These are phyloP conservation scores for Platanthera zijinensis DNA, from an alignment of 106 monocot genomes.

Conservation along the genomic window DNA sequence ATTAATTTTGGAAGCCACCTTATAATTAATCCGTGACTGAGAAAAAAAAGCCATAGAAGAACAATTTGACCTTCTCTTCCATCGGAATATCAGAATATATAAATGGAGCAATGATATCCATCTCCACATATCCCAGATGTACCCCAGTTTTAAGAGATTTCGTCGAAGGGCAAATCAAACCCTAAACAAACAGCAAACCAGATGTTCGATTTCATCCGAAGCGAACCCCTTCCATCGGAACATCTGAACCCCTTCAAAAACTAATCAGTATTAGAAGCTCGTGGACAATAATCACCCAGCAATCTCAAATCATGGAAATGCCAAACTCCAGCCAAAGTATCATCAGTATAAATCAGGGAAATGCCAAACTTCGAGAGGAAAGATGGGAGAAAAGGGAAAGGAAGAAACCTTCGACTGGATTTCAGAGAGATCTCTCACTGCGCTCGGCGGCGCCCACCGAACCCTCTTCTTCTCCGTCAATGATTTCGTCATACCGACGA, in stretches of 20 bases:
- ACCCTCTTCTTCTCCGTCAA: constrained; percentile 57
- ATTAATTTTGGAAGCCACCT: no score
- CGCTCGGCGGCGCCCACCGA: constrained; percentile 29
- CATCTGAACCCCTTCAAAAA: neutral
- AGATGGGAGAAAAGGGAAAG: neutral
- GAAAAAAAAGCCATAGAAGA: no score
- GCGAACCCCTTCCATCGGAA: neutral
- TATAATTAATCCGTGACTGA: no score
- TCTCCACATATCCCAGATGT: neutral
- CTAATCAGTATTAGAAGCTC: neutral
- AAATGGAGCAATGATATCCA: no score
- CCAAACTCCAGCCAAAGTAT: neutral
- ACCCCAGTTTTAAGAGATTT: neutral
- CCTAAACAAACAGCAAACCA: neutral
- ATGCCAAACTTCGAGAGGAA: neutral
- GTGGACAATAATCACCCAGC: neutral
- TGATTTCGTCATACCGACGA: constrained; percentile 46
- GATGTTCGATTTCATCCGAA: neutral
- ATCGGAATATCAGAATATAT: no score
- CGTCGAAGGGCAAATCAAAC: neutral
- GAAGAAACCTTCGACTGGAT: neutral
- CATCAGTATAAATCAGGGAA: neutral
- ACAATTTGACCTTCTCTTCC: no score
- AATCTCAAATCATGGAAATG: neutral
- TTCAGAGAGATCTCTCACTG: constrained; percentile 31